phyloP scores from a whole-genome alignment of 2,329 filamentous ascomycete genomes.

The Fusarium sp. region DNA sequence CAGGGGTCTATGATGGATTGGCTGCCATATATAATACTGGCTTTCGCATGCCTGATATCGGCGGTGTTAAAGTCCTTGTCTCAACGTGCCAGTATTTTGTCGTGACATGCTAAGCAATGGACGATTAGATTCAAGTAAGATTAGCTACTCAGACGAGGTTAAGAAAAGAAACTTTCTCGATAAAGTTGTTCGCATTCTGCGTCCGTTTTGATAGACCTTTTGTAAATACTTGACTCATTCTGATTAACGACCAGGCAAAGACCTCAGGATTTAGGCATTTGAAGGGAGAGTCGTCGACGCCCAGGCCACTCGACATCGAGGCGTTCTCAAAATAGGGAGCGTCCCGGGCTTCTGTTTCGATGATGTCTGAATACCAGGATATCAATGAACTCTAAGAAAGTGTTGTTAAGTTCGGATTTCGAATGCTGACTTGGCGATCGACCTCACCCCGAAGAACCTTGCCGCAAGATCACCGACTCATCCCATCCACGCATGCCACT shows the following conservation, averaged over 20 bases:
- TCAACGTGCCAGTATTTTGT: background rate
- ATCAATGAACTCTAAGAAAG: background rate
- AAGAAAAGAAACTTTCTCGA: background rate
- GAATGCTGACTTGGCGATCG: background rate
- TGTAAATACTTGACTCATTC: too few species aligned
- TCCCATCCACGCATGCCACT: too few species aligned
- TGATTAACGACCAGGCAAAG: background rate
- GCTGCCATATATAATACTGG: background rate
- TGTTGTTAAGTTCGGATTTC: background rate
- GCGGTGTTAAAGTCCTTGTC: background rate
- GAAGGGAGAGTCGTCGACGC: background rate
- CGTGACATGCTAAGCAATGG: fast-evolving
- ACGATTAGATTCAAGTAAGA: fast-evolving
- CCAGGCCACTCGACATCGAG: background rate
- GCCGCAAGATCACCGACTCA: too few species aligned
- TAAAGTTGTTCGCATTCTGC: background rate
- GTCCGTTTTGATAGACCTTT: background rate
- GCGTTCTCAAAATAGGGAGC: background rate
- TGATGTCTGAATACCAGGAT: too few species aligned
- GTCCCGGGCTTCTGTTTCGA: background rate
- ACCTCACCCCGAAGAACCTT: background rate
- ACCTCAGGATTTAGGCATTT: fast-evolving
- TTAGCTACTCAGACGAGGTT: fast-evolving
- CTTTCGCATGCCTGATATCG: fast-evolving
- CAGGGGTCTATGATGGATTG: background rate